Conservation (phyloP, 495 filamentous ascomycete species). For the Trichocladium uniseriatum region DNA sequence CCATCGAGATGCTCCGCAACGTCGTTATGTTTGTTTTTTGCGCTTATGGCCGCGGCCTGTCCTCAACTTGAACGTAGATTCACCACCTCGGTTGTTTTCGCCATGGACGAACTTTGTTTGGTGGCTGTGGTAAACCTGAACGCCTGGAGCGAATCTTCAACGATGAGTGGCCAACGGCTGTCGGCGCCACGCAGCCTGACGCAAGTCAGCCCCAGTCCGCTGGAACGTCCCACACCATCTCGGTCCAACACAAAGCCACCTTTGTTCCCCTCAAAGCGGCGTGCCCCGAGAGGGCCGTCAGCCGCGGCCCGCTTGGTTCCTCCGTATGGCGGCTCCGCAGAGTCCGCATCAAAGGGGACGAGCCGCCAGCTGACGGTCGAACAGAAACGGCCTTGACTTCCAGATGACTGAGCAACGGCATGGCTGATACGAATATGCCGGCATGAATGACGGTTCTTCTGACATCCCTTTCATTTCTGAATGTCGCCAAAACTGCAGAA, state of each 20-base stretch:
- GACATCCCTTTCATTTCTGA: background rate
- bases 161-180: no score
- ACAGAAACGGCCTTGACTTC: background rate
- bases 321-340: background rate
- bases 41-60: no score
- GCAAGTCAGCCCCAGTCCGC: no score
- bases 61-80: no score
- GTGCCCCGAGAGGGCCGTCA: background rate
- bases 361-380: slow-evolving; percentile 3
- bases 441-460: background rate
- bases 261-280: background rate
- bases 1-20: no score
- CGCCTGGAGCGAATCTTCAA: no score
- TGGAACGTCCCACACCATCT: no score
- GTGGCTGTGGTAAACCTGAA: no score
- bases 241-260: background rate
- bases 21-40: no score
- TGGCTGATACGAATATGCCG: background rate
- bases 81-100: no score
- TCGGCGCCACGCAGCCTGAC: no score
- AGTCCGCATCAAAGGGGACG: background rate
- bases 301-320: slow-evolving; percentile 4
- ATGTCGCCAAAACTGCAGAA: background rate
- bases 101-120: no score
- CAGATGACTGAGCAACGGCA: background rate